These are phyloP conservation scores for Fomes fomentarius DNA, from an alignment of 1,284 basidiomycete genomes.

Conservation along the genomic window DNA sequence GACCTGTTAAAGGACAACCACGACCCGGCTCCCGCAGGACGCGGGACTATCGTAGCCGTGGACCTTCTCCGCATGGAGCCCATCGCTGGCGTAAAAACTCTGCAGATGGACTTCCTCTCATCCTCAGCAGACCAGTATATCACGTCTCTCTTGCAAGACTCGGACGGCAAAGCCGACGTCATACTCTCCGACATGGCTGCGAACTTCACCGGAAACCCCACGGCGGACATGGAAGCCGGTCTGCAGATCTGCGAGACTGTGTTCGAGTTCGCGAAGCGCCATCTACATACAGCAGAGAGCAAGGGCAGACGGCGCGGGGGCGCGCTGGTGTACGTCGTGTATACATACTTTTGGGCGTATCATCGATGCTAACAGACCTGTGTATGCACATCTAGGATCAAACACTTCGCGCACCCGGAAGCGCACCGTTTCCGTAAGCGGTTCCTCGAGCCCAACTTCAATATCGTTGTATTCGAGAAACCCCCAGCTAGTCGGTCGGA, in stretches of 20 bases:
- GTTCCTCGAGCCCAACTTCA: conserved; percentile 59
- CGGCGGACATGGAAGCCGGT: conserved; percentile 60
- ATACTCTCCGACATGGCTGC: conserved; percentile 81
- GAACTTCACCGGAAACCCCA: conserved; percentile 67
- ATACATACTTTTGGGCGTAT: conserved; percentile 1
- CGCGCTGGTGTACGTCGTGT: conserved; percentile 62
- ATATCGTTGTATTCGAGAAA: conserved; percentile 60
- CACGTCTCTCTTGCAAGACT: conserved; percentile 43
- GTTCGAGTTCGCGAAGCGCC: conserved; percentile 57
- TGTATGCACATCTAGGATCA: conserved; percentile 50
- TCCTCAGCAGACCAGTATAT: conserved; percentile 54
- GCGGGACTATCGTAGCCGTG: conserved; percentile 69
- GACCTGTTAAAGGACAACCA: conserved; percentile 12
- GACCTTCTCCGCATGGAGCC: conserved; percentile 73
- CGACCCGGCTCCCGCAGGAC: conserved; percentile 30
- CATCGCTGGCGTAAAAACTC: conserved; percentile 66
- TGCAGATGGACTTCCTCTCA: conserved; percentile 80
- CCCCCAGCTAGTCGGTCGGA: conserved; percentile 69
- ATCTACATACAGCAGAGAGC: conserved; percentile 51
- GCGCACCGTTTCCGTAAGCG: conserved; percentile 56
- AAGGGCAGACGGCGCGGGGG: conserved; percentile 53
- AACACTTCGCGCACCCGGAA: conserved; percentile 72
- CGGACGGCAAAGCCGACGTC: conserved; percentile 61
- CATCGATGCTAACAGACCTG: conserved; percentile 7
- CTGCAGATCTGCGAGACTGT: conserved; percentile 68